These are phyloP conservation scores for Amauroascus niger DNA, from an alignment of 2,329 filamentous ascomycete species.

Conservation along the genomic window DNA sequence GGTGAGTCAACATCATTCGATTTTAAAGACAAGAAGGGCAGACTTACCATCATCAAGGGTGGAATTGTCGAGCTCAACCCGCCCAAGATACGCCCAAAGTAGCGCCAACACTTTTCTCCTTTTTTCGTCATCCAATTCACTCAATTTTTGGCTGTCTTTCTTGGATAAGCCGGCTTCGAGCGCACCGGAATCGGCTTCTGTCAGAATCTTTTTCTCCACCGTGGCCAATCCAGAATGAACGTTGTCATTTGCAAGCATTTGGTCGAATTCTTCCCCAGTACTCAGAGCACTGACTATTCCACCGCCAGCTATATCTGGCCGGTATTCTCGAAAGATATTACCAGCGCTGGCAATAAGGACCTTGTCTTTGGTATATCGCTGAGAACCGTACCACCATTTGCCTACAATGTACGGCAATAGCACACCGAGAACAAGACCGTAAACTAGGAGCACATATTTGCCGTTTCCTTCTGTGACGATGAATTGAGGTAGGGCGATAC, in stretches of 20 bases:
- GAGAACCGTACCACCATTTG: conserved; percentile 97
- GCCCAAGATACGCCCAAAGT: conserved; percentile 89
- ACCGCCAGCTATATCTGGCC: conserved; percentile 69
- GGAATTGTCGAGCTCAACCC: conserved; percentile 71
- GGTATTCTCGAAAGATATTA: conserved; percentile 87
- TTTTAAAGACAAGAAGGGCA: background rate
- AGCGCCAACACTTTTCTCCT: conserved; percentile 80
- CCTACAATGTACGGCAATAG: conserved; percentile 87
- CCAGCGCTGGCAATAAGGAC: conserved; percentile 89
- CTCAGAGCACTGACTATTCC: conserved; percentile 74
- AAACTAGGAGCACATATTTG: conserved; percentile 87
- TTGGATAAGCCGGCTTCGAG: conserved; percentile 49
- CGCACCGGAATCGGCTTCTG: conserved; percentile 44
- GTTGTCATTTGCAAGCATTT: conserved; percentile 64
- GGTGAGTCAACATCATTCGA: conserved; percentile 16
- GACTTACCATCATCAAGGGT: conserved; percentile 56
- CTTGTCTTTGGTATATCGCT: conserved; percentile 84
- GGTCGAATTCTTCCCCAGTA: conserved; percentile 73
- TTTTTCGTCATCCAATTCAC: conserved; percentile 67
- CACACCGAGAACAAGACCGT: conserved; percentile 78
- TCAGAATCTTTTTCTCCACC: conserved; percentile 70
- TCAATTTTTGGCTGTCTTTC: conserved; percentile 67
- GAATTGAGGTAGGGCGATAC: conserved; percentile 87
- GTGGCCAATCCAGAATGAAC: conserved; percentile 72
- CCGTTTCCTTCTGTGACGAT: conserved; percentile 89